These are phyloP conservation scores for Didymella pomorum DNA, from an alignment of 2,329 filamentous ascomycete species.

Conservation along the genomic window DNA sequence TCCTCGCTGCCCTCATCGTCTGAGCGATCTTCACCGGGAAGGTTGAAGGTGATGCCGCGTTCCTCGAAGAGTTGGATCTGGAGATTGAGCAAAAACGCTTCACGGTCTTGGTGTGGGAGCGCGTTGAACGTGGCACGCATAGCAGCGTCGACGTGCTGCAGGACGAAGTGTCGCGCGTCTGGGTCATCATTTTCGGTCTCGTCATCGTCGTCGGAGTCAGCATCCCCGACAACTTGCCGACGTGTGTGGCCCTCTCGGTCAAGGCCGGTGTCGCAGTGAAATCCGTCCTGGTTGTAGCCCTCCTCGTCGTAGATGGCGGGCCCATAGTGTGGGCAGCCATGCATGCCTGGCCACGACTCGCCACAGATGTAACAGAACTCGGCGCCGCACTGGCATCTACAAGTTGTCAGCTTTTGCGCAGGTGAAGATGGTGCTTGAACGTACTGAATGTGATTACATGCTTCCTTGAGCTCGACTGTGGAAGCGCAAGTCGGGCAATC, in stretches of 20 bases:
- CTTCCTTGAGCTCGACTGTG: constrained; percentile 41
- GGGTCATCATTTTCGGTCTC: constrained; percentile 16
- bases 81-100: constrained; percentile 27
- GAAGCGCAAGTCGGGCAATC: constrained; percentile 38
- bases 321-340: constrained; percentile 45
- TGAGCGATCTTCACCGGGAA: not conserved
- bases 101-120: constrained; percentile 20
- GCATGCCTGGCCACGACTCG: constrained; percentile 36
- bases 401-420: constrained; percentile 5
- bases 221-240: constrained; percentile 11
- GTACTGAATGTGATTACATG: constrained; percentile 46
- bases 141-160: constrained; percentile 29
- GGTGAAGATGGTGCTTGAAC: not conserved
- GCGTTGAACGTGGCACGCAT: constrained; percentile 19
- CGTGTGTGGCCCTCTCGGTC: constrained; percentile 37
- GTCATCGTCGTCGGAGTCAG: constrained; percentile 15
- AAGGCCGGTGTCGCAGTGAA: constrained; percentile 37
- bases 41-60: constrained; percentile 15
- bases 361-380: constrained; percentile 49
- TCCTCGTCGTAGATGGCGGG: constrained; percentile 40
- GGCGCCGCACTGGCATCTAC: constrained; percentile 39
- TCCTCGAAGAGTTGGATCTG: constrained; percentile 31
- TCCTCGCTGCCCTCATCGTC: not conserved
- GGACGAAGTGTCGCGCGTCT: constrained; percentile 9
- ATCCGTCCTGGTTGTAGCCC: constrained; percentile 45